Conservation (phyloP, 371 early-diverging fungal species). For the Mucor lusitanicus region DNA sequence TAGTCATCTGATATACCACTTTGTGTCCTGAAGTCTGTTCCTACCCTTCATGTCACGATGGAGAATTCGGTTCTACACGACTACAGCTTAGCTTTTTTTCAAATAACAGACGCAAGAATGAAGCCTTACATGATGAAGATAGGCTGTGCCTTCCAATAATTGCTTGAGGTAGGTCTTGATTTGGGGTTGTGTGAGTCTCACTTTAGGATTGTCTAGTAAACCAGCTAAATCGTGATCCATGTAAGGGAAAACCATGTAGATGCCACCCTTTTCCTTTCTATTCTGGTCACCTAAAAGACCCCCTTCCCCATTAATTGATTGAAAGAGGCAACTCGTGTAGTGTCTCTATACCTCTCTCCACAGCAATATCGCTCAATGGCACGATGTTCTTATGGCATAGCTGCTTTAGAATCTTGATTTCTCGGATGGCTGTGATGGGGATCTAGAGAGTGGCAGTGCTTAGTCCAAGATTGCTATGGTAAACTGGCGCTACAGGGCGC, state of each 20-base stretch:
- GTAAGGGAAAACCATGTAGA: constrained; percentile 96
- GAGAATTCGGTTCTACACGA: constrained; percentile 67
- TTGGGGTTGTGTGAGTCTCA: constrained; percentile 66
- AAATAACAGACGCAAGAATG: not conserved
- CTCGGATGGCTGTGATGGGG: constrained; percentile 95
- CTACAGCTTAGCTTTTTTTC: not conserved
- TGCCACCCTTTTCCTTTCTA: constrained; percentile 50
- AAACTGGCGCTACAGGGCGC: not conserved
- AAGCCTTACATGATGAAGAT: constrained; percentile 70
- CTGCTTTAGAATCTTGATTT: constrained; percentile 88
- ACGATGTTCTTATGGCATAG: constrained; percentile 88
- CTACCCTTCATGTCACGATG: constrained; percentile 91
- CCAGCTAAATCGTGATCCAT: constrained; percentile 95
- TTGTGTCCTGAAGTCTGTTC: not conserved
- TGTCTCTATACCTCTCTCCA: constrained; percentile 55
- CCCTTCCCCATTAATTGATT: not conserved
- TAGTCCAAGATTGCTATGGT: not conserved
- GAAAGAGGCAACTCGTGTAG: not conserved
- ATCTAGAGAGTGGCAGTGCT: constrained; percentile 43
- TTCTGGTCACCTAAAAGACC: constrained; percentile 22
- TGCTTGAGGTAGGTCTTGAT: constrained; percentile 85
- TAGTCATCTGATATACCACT: not conserved
- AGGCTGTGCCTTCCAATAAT: constrained; percentile 82
- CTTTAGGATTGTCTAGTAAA: constrained; percentile 74
- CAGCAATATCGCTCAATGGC: constrained; percentile 79